These are phyloP conservation scores for Arthroderma uncinatum DNA, from an alignment of 2,329 filamentous ascomycete species.

Conservation along the genomic window DNA sequence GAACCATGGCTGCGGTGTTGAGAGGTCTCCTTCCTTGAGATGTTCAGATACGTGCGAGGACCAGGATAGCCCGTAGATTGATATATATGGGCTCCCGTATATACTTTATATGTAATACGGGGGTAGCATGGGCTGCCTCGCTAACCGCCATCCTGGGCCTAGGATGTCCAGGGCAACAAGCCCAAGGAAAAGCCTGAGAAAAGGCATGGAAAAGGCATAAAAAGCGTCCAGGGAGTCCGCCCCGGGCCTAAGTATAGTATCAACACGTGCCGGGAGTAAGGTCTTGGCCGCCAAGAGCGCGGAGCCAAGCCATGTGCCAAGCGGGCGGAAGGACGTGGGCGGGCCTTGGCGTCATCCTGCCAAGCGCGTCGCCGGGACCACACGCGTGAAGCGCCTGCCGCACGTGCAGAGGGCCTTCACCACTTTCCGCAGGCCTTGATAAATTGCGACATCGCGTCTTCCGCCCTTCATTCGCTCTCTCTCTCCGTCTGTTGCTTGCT, in stretches of 20 bases:
- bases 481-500: background rate
- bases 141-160: background rate
- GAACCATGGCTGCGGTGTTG: conserved; percentile 7
- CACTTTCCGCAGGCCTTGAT: background rate
- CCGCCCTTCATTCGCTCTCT: background rate
- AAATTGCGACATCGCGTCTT: background rate
- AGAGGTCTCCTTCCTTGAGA: background rate
- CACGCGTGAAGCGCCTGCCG: background rate
- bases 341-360: background rate
- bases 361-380: background rate
- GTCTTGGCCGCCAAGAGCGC: conserved; percentile 2
- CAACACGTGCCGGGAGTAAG: background rate
- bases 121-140: background rate
- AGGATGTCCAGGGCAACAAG: background rate
- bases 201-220: too few species aligned
- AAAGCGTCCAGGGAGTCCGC: too few species aligned
- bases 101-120: background rate
- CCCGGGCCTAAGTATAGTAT: background rate
- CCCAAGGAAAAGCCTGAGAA: too few species aligned
- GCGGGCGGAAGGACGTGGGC: background rate
- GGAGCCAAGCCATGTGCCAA: background rate
- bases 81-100: background rate
- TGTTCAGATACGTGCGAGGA: background rate
- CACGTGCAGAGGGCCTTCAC: background rate
- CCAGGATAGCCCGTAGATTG: background rate